Evolutionary conservation across 2,329 filamentous ascomycete genomes (phyloP).

Genomic region (Pseudogymnoascus pannorum): DNA sequence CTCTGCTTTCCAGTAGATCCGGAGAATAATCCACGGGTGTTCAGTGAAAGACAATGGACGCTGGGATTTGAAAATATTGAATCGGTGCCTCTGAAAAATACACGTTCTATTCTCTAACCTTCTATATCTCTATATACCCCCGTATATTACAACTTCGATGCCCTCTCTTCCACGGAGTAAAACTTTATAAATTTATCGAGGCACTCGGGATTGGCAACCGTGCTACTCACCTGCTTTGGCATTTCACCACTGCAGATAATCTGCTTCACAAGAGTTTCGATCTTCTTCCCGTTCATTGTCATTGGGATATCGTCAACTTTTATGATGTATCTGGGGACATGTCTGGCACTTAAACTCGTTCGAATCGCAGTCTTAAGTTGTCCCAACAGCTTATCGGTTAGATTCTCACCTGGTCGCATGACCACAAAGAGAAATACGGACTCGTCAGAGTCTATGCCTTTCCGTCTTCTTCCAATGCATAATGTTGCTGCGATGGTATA

Average conservation of each 20-base stretch:
- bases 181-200: constrained; percentile 7
- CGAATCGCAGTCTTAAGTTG: constrained; percentile 22
- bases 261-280: constrained; percentile 12
- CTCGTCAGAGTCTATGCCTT: constrained; percentile 18
- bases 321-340: constrained; percentile 4
- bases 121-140: not conserved
- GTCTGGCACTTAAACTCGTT: not conserved
- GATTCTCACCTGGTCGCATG: constrained; percentile 15
- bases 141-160: constrained; percentile 1
- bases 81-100: not conserved
- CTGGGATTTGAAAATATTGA: not conserved
- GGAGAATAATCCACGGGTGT: not conserved
- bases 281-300: constrained; percentile 11
- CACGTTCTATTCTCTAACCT: not conserved
- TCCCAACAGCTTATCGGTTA: constrained; percentile 22
- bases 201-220: constrained; percentile 9
- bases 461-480: constrained; percentile 19
- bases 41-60: not conserved
- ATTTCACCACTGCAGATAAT: constrained; percentile 10
- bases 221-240: constrained; percentile 10
- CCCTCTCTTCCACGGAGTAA: constrained; percentile 7
- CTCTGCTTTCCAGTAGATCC: not conserved
- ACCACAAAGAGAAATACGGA: constrained; percentile 22
- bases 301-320: not conserved
- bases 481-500: constrained; percentile 18